Conservation (phyloP, 306 rosid genomes). For the Trifolium repens region DNA sequence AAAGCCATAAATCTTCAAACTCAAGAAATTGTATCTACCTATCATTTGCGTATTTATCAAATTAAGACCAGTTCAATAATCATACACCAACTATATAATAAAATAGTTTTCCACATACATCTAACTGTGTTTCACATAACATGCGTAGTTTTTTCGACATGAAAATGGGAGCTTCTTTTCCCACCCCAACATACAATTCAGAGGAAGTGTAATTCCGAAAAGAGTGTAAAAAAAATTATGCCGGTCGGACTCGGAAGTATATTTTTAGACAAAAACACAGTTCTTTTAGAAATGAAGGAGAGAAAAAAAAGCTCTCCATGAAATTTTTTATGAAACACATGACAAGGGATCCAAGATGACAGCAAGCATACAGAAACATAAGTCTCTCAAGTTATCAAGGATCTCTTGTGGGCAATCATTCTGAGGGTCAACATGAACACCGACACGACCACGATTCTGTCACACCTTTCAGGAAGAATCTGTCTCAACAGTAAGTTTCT, state of each 20-base stretch:
- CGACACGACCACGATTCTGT: background rate
- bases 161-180: background rate
- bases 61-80: background rate
- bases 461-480: conserved; percentile 24
- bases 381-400: background rate
- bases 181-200: no score
- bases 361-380: conserved; percentile 16
- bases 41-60: background rate
- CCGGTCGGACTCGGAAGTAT: no score
- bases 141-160: background rate
- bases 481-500: conserved; percentile 9
- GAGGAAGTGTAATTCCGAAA: no score
- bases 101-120: background rate
- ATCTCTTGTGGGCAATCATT: conserved; percentile 27
- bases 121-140: background rate
- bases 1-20: conserved; percentile 32
- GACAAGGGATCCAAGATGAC: background rate
- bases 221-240: no score
- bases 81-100: background rate
- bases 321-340: background rate
- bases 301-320: no score
- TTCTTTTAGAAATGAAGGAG: no score
- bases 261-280: no score
- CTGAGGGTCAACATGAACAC: conserved; percentile 19
- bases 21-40: background rate